These are phyloP conservation scores for Avena eriantha DNA, from an alignment of 176 grass and related monocot species.

Conservation along the genomic window DNA sequence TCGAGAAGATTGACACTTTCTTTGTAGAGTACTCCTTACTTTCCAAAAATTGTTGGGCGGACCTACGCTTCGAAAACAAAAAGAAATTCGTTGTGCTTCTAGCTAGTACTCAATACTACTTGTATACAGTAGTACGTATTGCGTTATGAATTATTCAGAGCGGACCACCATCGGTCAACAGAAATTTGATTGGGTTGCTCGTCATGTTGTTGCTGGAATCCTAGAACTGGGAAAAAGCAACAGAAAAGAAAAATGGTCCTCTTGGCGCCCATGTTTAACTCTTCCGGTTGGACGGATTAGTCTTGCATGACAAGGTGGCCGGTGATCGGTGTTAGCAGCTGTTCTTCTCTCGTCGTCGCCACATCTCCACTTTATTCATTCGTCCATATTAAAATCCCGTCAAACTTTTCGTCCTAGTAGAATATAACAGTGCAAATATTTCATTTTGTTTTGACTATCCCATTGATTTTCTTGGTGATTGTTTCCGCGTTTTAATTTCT, in stretches of 20 bases:
- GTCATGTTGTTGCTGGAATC: conserved; percentile 2
- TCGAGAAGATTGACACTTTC: conserved; percentile 18
- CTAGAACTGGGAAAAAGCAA: not conserved
- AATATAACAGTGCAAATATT: not conserved
- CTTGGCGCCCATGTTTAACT: conserved; percentile 27
- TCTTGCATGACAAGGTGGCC: not conserved
- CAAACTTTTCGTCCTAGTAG: conserved; percentile 7
- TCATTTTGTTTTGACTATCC: not conserved
- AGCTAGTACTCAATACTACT: not conserved
- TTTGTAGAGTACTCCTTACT: not conserved
- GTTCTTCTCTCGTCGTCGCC: conserved; percentile 22
- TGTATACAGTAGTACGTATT: not conserved
- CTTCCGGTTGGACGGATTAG: conserved; percentile 16
- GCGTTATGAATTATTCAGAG: not conserved
- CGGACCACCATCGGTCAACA: conserved; percentile 7
- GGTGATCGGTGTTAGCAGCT: not conserved
- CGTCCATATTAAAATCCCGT: not conserved
- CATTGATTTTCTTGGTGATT: not conserved
- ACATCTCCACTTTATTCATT: conserved; percentile 12
- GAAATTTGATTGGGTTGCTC: not conserved
- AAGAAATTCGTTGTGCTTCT: conserved; percentile 1
- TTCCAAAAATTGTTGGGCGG: not conserved
- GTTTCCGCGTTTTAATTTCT: not conserved
- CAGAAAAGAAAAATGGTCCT: not conserved
- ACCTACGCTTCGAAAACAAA: not conserved